Percentiles rank a stretch among this genome's conserved stretches.
Conservation (phyloP, 352 stramenopile genomes). For the Phytophthora citrophthora region DNA sequence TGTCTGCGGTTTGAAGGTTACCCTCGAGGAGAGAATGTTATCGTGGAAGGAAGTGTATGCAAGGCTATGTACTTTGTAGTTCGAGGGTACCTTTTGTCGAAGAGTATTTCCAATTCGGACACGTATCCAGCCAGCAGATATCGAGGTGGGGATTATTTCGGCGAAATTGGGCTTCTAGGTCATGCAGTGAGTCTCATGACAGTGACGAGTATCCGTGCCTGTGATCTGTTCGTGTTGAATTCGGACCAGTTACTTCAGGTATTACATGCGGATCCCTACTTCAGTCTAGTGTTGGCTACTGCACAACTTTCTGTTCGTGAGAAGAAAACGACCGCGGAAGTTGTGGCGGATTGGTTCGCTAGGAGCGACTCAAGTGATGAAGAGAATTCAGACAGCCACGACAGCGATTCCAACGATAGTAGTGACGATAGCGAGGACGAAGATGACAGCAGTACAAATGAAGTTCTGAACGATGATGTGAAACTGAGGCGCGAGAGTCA, state of each 20-base stretch:
- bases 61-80: conserved; percentile 78
- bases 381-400: conserved; percentile 7
- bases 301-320: conserved; percentile 45
- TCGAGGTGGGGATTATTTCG: conserved; percentile 62
- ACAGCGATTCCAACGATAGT: not conserved
- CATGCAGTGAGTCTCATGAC: conserved; percentile 63
- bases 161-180: conserved; percentile 55
- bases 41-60: conserved; percentile 68
- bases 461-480: conserved; percentile 7
- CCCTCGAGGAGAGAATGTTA: conserved; percentile 57
- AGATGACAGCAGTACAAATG: not conserved
- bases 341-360: conserved; percentile 28
- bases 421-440: conserved; percentile 10
- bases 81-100: conserved; percentile 56
- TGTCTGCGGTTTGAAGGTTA: conserved; percentile 71
- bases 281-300: conserved; percentile 49
- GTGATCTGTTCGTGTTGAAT: conserved; percentile 65
- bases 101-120: conserved; percentile 51
- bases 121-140: conserved; percentile 59
- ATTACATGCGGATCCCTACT: conserved; percentile 47
- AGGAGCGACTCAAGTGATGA: conserved; percentile 9
- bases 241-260: conserved; percentile 54
- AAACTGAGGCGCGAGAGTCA: conserved; percentile 15
- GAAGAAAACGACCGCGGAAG: conserved; percentile 40
- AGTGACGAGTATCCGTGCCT: conserved; percentile 58